These are phyloP conservation scores for Aspergillus ibericus DNA, from an alignment of 2,329 filamentous ascomycete species.

Conservation along the genomic window DNA sequence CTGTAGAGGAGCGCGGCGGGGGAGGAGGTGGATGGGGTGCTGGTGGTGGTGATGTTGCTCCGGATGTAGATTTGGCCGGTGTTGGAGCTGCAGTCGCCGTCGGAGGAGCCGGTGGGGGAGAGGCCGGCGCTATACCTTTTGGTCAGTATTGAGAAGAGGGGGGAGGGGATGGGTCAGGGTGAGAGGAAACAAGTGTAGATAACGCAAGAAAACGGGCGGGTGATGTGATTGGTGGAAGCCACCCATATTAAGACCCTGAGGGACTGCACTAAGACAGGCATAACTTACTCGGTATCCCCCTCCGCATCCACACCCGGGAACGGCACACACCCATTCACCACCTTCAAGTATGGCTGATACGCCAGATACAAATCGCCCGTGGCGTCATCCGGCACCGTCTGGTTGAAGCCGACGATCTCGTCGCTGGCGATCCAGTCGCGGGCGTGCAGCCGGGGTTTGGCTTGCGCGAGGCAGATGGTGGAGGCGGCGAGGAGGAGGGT, in stretches of 20 bases:
- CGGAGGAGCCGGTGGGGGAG: conserved; percentile 39
- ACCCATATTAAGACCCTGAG: too few relatives aligned
- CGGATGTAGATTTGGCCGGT: conserved; percentile 56
- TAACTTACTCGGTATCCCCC: conserved; percentile 57
- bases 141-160: not conserved
- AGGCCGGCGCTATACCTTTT: conserved; percentile 44
- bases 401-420: conserved; percentile 54
- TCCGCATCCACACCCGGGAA: conserved; percentile 61
- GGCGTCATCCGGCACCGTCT: conserved; percentile 53
- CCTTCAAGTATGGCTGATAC: conserved; percentile 58
- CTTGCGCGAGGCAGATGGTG: conserved; percentile 2
- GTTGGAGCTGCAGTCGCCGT: conserved; percentile 44
- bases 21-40: not conserved
- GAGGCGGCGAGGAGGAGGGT: conserved; percentile 10
- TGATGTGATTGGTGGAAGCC: not conserved
- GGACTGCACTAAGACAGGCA: not conserved
- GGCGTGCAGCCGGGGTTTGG: not conserved
- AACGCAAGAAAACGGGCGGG: not conserved
- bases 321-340: conserved; percentile 62
- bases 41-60: conserved; percentile 2
- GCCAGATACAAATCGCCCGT: conserved; percentile 53
- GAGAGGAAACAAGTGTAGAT: too few relatives aligned
- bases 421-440: conserved; percentile 49
- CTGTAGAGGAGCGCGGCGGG: conserved; percentile 54
- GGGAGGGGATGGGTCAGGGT: too few relatives aligned